phyloP scores from a whole-genome alignment of 306 rosid genomes.

The Quercus berberidifolia region DNA sequence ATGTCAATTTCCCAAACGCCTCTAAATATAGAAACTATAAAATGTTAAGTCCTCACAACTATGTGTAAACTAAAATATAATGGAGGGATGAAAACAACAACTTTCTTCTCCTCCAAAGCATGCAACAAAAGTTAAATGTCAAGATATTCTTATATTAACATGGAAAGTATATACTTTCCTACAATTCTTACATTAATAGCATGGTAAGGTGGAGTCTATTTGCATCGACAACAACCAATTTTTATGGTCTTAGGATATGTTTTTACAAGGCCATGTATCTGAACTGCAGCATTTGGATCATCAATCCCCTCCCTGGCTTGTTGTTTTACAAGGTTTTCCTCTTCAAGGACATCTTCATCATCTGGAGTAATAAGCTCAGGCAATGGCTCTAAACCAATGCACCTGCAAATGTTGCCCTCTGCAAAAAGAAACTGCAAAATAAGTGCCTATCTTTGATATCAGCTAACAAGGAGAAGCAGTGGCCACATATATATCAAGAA shows the following conservation, averaged over 20 bases:
- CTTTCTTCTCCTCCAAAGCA: too few relatives aligned
- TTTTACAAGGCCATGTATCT: conserved; percentile 73
- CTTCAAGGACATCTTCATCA: conserved; percentile 84
- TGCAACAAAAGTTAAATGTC: too few relatives aligned
- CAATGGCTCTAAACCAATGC: conserved; percentile 43
- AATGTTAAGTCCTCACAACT: too few relatives aligned
- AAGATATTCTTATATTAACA: too few relatives aligned
- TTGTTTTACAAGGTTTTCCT: conserved; percentile 66
- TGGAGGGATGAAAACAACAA: too few relatives aligned
- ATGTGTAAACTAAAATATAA: too few relatives aligned
- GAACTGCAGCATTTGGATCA: conserved; percentile 66
- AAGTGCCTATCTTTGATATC: conserved; percentile 5
- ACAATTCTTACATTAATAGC: conserved; percentile 63
- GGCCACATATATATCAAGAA: conserved; percentile 10
- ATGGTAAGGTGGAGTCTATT: conserved; percentile 45
- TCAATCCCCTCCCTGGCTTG: conserved; percentile 37
- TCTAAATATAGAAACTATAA: too few relatives aligned
- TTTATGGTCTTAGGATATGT: conserved; percentile 63
- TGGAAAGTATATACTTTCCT: too few relatives aligned
- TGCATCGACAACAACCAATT: conserved; percentile 51
- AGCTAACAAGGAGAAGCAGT: conserved; percentile 14
- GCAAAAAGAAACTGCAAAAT: conserved; percentile 9
- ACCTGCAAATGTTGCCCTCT: conserved; percentile 85
- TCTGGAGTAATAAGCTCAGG: conserved; percentile 53
- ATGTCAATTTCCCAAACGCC: too few relatives aligned